Base-by-base conservation (phyloP, 768 basidiomycete species). In the Russula sp. region DNA sequence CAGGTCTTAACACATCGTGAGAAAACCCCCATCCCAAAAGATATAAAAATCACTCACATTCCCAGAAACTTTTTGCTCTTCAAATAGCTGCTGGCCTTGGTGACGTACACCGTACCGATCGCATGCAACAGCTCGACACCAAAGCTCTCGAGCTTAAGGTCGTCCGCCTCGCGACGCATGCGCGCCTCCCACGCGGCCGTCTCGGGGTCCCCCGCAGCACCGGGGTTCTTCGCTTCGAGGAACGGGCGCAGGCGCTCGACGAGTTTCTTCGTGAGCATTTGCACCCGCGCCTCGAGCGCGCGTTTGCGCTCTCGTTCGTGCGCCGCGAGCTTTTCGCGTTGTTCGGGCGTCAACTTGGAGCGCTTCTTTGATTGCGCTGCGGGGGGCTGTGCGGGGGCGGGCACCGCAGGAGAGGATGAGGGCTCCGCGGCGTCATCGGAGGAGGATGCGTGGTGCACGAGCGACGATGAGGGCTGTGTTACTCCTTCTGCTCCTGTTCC, bases 61-160 rank as follows among this genome's bases (percentile, higher is more conserved):
- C 94, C 95, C 69, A 97, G 78, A 74, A 95, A 94, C 73, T 87
- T 94, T 75, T 84, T 86, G 16, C 90, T 89, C 76, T 97, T 97
- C 78, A 98, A 77, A 76, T 86, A 94, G 31, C 90, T 90, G 16
- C 90, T 85, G 6, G 91, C 89, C 75, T 98, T 99, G 80, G 88
- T 89, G 70, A 94, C 88, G 73, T 99, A 99, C 31, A 96, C 87
- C 48, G 82, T 86, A 2, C 94, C 91, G 66, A 97, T 95, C 13
- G 93, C 87, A 71, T 97, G 94, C 32, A 96, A 76, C 44, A 96
- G 82, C 88, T 98, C 96, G 27, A 98, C 87, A 53, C 97, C 97
- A 74, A 99, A 99, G 68, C 91, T 94, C 78, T 99, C 96, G 57
- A 98, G 75, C 77, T 98, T 98, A 69, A 99, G 72, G 76, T 99